Percentiles rank a stretch among this genome's conserved stretches.
Conservation (phyloP, 2,329 filamentous ascomycete genomes). For the Mollisia scopiformis region DNA sequence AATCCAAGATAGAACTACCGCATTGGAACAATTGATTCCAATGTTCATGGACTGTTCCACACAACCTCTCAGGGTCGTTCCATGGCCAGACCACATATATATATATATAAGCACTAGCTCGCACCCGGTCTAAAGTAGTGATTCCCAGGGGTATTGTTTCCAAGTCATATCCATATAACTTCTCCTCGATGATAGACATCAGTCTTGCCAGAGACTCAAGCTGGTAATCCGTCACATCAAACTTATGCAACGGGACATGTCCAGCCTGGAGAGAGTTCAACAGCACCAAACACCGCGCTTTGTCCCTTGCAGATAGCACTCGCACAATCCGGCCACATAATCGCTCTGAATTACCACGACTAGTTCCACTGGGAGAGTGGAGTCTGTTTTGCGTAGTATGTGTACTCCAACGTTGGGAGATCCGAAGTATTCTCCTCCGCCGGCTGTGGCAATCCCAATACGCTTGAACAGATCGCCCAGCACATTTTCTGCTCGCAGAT, state of each 20-base stretch:
- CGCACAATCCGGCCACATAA: slow-evolving; percentile 41
- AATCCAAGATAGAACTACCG: too few relatives aligned
- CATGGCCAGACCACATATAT: too few relatives aligned
- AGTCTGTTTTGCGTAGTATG: slow-evolving; percentile 44
- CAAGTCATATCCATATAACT: too few relatives aligned
- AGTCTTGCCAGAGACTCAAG: slow-evolving; percentile 51
- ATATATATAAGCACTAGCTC: too few relatives aligned
- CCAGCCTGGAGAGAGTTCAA: slow-evolving; percentile 41
- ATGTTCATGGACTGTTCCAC: too few relatives aligned
- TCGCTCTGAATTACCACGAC: slow-evolving; percentile 41
- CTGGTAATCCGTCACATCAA: slow-evolving; percentile 46
- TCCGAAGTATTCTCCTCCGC: slow-evolving; percentile 39
- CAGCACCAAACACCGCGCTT: slow-evolving; percentile 44
- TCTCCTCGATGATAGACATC: too few relatives aligned
- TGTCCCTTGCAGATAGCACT: slow-evolving; percentile 39
- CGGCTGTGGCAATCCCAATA: slow-evolving; percentile 46
- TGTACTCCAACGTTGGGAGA: slow-evolving; percentile 42
- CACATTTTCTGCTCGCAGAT: background rate
- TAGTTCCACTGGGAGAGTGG: slow-evolving; percentile 43
- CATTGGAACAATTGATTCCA: too few relatives aligned
- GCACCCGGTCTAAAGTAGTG: too few relatives aligned
- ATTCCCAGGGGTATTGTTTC: too few relatives aligned
- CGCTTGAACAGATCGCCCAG: background rate
- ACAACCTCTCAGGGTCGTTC: too few relatives aligned
- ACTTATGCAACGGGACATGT: slow-evolving; percentile 28